phyloP scores from a whole-genome alignment of 2,329 filamentous ascomycete species.

The Beauveria bassiana region DNA sequence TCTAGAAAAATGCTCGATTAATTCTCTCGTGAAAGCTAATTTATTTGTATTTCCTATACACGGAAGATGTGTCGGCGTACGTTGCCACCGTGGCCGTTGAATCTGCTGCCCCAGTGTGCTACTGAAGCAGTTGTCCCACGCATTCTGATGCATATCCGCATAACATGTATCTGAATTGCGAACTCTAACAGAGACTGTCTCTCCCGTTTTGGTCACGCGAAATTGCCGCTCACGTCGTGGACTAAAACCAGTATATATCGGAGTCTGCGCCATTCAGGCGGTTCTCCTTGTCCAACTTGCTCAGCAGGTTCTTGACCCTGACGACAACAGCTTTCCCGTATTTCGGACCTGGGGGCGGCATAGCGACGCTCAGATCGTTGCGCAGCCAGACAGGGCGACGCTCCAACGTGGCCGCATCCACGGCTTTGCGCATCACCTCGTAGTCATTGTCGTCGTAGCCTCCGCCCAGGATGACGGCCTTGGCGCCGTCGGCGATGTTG shows the following conservation, averaged over 20 bases:
- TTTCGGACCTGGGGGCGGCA: constrained; percentile 19
- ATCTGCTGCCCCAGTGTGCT: too few species aligned
- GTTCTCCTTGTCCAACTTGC: constrained; percentile 15
- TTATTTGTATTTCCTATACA: not conserved
- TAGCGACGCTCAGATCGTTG: constrained; percentile 16
- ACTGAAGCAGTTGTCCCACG: too few species aligned
- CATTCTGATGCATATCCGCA: too few species aligned
- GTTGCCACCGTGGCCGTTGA: not conserved
- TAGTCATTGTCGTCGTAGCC: constrained; percentile 9
- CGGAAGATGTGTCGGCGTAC: not conserved
- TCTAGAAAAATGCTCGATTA: too few species aligned
- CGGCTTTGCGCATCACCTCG: constrained; percentile 5
- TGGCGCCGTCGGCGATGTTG: not conserved
- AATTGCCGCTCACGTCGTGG: not conserved
- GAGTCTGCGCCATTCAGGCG: constrained; percentile 15
- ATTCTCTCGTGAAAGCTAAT: too few species aligned
- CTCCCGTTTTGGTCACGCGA: too few species aligned
- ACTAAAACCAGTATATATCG: constrained; percentile 4
- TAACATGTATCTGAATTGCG: not conserved
- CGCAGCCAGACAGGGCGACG: constrained; percentile 17
- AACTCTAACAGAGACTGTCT: too few species aligned
- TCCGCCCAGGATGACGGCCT: constrained; percentile 8
- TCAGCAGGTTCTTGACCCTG: constrained; percentile 19
- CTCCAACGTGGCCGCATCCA: not conserved
- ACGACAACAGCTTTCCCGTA: constrained; percentile 20